Percentiles rank a stretch among this genome's conserved stretches.
Evolutionary conservation across 2,329 filamentous ascomycete species (phyloP).

Genomic region (Spiromastix sp.): DNA sequence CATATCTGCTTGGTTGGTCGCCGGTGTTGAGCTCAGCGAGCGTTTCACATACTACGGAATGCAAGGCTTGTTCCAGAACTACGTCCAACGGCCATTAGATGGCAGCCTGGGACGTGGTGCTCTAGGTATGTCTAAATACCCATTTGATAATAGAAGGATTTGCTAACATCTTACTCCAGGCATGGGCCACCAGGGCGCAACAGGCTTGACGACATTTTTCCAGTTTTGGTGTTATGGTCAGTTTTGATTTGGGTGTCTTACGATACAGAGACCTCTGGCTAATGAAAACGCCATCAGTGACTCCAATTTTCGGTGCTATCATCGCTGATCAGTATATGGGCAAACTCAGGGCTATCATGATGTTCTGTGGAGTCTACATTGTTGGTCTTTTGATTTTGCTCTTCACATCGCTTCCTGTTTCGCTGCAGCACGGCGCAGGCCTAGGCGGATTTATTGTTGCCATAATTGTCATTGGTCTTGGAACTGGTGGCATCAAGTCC

Average conservation of each 20-base stretch:
- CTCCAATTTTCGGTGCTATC: slow-evolving; percentile 49
- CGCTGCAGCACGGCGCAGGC: slow-evolving; percentile 40
- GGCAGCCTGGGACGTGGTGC: slow-evolving; percentile 30
- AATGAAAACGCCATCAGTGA: slow-evolving; percentile 23
- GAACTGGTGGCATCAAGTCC: slow-evolving; percentile 59
- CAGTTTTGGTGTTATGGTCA: slow-evolving; percentile 44
- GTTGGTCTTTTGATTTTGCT: slow-evolving; percentile 45
- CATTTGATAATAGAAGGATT: not conserved
- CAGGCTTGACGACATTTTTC: slow-evolving; percentile 43
- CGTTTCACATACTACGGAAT: slow-evolving; percentile 51
- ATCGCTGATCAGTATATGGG: slow-evolving; percentile 52
- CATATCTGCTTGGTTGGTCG: slow-evolving; percentile 46
- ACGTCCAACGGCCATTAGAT: slow-evolving; percentile 35
- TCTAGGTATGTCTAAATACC: slow-evolving; percentile 21
- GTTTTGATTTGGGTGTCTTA: slow-evolving; percentile 2
- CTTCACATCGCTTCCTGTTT: slow-evolving; percentile 42
- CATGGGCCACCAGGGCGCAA: slow-evolving; percentile 35
- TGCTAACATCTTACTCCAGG: slow-evolving; percentile 9
- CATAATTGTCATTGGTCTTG: slow-evolving; percentile 54
- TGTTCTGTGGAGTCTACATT: slow-evolving; percentile 50
- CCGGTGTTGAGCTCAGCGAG: slow-evolving; percentile 46
- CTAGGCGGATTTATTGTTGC: slow-evolving; percentile 47
- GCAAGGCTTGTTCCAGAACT: slow-evolving; percentile 47
- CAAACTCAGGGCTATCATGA: slow-evolving; percentile 49
- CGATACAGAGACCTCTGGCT: not conserved